Base-by-base conservation (phyloP, 305 asterid genomes). In the Solanum hybrid region DNA sequence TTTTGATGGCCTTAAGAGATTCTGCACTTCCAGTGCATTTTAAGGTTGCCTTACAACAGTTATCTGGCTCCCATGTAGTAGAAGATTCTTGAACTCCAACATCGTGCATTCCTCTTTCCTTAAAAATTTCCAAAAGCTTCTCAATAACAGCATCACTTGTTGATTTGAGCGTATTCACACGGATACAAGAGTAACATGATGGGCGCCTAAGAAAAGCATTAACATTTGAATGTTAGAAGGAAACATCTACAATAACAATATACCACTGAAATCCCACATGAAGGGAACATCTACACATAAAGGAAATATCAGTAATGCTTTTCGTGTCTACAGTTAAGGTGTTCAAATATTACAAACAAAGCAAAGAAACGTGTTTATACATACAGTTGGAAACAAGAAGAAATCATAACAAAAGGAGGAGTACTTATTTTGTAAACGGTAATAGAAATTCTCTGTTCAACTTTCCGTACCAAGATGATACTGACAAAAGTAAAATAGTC, bases 181-280 rank as follows among this genome's bases (percentile, higher is more conserved):
- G 98, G 85, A 96, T 89, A 92, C 99, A 97, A 57, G 99, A 96
- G 95, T 97, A 97, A 92, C 97, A 94, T 2, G 99, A 96, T 2
- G 99, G 99, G 38, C 91, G 95, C 98, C 99, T 97, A 91, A 88
- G 41, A 90, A 90, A 87, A 90, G 22, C 68, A 89, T 75, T 76
- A 37, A 13, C 89, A 84, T 29, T 51, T 80, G 57, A 75, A 41
- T 22, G 14, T 57, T 39, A 83, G 65, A 38, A 26, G 80, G 75
- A 33, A 32, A 65, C 15, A 77, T 29, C 11, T 45, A 84, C 17
- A 89, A 72, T 1, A 72, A 26, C 20, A 72, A 26, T 0, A 11
- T 72, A 26, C 20, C 78, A 72, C 15, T 12, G 33, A 72, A 72
- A 72, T 72, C 20, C 33, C 33, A 72, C 78, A 72, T 72, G 41